Evolutionary conservation across 2,329 filamentous ascomycete genomes (phyloP).

Genomic region (Pyrenophora teres): DNA sequence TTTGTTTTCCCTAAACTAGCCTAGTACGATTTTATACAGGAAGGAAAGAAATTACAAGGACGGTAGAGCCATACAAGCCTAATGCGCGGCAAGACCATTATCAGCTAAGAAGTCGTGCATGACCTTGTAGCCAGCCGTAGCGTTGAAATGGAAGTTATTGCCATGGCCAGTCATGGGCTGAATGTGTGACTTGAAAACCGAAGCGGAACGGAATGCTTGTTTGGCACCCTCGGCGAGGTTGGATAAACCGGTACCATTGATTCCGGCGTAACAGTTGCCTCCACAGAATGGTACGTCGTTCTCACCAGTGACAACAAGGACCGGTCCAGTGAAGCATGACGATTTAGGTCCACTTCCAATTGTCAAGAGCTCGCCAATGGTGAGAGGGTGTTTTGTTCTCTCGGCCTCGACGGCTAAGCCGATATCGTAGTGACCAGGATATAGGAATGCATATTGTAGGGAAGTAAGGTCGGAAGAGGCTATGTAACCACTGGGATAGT

Average conservation of each 20-base stretch:
- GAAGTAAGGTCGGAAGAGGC: slow-evolving; percentile 53
- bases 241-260: slow-evolving; percentile 48
- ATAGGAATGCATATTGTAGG: slow-evolving; percentile 57
- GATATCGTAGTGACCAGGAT: slow-evolving; percentile 61
- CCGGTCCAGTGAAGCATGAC: slow-evolving; percentile 57
- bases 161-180: slow-evolving; percentile 54
- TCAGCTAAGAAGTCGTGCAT: slow-evolving; percentile 44
- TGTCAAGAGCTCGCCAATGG: slow-evolving; percentile 64
- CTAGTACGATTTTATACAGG: no score
- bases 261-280: slow-evolving; percentile 57
- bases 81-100: slow-evolving; percentile 28
- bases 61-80: not conserved
- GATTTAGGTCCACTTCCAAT: slow-evolving; percentile 49
- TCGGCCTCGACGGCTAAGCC: slow-evolving; percentile 55
- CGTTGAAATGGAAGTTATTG: slow-evolving; percentile 56
- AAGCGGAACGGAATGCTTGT: slow-evolving; percentile 53
- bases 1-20: no score
- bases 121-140: slow-evolving; percentile 48
- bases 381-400: slow-evolving; percentile 60
- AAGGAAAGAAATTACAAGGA: not conserved
- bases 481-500: slow-evolving; percentile 59
- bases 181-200: slow-evolving; percentile 58
- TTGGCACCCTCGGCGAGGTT: slow-evolving; percentile 54
- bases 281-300: slow-evolving; percentile 64
- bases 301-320: slow-evolving; percentile 62